Evolutionary conservation across 306 rosid genomes (phyloP), one percentile per base, ranked within the genome.

Genomic region (Hippophae gyantsensis): DNA sequence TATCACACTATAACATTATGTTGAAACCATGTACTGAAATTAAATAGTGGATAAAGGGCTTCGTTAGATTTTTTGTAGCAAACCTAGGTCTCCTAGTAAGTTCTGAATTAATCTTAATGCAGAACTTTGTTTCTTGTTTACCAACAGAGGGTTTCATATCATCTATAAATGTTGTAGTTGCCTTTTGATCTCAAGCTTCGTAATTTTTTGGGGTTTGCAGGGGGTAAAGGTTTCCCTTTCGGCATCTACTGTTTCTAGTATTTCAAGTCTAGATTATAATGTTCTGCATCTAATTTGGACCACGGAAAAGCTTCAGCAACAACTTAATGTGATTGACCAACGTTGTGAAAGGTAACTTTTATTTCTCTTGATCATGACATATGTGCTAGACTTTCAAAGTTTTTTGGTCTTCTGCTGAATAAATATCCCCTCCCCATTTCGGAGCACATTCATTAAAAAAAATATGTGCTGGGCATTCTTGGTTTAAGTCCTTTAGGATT

Each of bases 271-370:
- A 27, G 98, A 90, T 57, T 71, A 48, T 61, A 90, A 87, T 77
- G 72, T 83, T 51, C 68, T 90, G 73, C 67, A 74, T 77, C 69
- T 90, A 74, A 60, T 72, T 62, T 79, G 76, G 83, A 90, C 95
- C 6, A 69, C 74, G 42, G 98, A 87, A 81, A 90, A 69, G 77
- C 96, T 90, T 76, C 85, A 85, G 78, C 94, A 74, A 51, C 96
- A 83, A 71, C 83, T 83, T 55, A 68, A 77, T 55, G 84, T 78
- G 65, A 77, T 88, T 69, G 92, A 90, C 83, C 77, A 69, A 65
- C 86, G 87, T 40, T 87, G 43, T 69, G 83, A 81, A 68, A 65
- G 59, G 98, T 87, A 76, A 79, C 26, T 73, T 18, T 23, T 58
- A 59, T 8, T 54, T 54, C 57, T 72, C 54, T 65, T 54, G 40